Percentiles rank a stretch among this genome's conserved stretches.
These are phyloP conservation scores for Selenicereus undatus DNA, from an alignment of 148 eudicot genomes.

Conservation along the genomic window DNA sequence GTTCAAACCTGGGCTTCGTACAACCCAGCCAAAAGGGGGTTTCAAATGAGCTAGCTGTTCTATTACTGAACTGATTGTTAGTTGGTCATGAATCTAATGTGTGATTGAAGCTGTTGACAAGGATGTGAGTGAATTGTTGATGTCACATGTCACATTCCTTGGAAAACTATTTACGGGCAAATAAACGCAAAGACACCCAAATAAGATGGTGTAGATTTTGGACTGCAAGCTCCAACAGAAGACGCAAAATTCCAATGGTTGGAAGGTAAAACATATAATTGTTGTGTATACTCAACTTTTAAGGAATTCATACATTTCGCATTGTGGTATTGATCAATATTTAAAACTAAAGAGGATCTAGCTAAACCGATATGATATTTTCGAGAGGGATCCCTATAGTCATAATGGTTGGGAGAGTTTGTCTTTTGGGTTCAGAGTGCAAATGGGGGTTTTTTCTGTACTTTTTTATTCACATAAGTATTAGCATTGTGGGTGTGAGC, in stretches of 20 bases:
- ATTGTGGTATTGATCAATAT: not conserved
- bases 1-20: no score
- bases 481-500: not conserved
- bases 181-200: not conserved
- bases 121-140: no score
- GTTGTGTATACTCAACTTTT: not conserved
- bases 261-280: conserved; percentile 22
- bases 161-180: not conserved
- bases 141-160: no score
- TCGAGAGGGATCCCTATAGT: not conserved
- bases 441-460: conserved; percentile 15
- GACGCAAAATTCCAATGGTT: conserved; percentile 21
- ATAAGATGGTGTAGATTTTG: not conserved
- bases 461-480: conserved; percentile 13
- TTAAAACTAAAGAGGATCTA: not conserved
- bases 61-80: not conserved
- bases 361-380: not conserved
- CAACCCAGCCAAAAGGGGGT: not conserved
- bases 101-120: not conserved
- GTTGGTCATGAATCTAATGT: not conserved
- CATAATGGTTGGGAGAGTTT: conserved; percentile 8
- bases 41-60: not conserved
- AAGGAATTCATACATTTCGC: not conserved
- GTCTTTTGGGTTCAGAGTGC: not conserved
- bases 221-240: not conserved